Base-by-base conservation (phyloP, 345 rosid species). In the Acer negundo region DNA sequence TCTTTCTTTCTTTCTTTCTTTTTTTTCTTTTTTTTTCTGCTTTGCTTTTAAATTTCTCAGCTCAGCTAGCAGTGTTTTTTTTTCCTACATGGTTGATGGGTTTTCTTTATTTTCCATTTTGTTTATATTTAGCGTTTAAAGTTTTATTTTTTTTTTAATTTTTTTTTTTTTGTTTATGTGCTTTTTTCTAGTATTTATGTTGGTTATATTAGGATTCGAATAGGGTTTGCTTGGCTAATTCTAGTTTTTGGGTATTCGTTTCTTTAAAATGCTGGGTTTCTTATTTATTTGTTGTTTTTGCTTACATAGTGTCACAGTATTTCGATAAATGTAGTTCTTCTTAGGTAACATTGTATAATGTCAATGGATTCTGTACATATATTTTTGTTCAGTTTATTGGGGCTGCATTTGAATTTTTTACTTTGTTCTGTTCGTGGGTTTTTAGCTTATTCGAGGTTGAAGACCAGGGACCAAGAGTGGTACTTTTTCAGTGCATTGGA, bases 401-500 rank as follows among this genome's bases (percentile, higher is more conserved):
- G 42, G 63, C 31, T 15, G 38, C 16, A 38, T 66, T 53, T 28
- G 40, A 26, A 55, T 59, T 20, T 59, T 4, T 16, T 22, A n/a
- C n/a, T 53, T 53, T 31, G 5, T 62, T 79, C 46, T 72, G 26
- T 72, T 38, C 9, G n/a, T 75, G 53, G 58, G 67, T 72, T 85
- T 78, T 40, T 73, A 90, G 92, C 44, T 70, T 79, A 74, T 73
- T 79, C 95, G 12, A 89, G 85, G 78, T 77, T 93, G 84, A 94
- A 88, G 79, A 89, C 88, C 69, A 85, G 90, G 70, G 97, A 94
- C 81, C 89, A 90, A 71, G 93, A 88, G 62, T 91, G 95, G 94
- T 92, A 86, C 89, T 89, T 94, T 80, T 94, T 89, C 63, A 82
- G 91, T 78, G 88, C 90, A 10, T 75, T 93, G 77, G 98, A 95